phyloP scores from a whole-genome alignment of 1,139 yeast genomes.

The Blastobotrys persicus region DNA sequence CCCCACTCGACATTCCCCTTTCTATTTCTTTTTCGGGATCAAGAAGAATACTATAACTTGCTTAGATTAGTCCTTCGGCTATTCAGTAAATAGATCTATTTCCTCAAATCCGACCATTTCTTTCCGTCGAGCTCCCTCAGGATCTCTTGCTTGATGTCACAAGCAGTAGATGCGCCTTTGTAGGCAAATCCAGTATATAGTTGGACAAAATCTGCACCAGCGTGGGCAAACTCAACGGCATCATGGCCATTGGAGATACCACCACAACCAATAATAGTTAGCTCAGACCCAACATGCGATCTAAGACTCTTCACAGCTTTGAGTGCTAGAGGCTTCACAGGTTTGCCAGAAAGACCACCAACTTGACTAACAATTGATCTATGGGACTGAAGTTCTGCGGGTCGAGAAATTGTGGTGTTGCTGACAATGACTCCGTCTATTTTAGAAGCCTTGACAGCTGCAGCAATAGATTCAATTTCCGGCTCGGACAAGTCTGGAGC shows the following conservation, averaged over 20 bases:
- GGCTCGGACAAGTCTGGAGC: slow-evolving; percentile 89
- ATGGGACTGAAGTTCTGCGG: slow-evolving; percentile 53
- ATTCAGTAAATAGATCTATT: not conserved
- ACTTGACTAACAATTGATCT: slow-evolving; percentile 49
- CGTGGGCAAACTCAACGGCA: slow-evolving; percentile 86
- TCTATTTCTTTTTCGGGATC: not conserved
- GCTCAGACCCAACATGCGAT: slow-evolving; percentile 68
- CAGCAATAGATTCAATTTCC: slow-evolving; percentile 81
- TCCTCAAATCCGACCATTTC: slow-evolving; percentile 62
- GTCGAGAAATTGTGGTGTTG: slow-evolving; percentile 86
- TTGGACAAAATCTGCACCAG: slow-evolving; percentile 88
- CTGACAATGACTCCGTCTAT: slow-evolving; percentile 92
- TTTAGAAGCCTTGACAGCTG: slow-evolving; percentile 69
- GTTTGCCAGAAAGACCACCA: slow-evolving; percentile 92
- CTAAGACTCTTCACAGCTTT: slow-evolving; percentile 68
- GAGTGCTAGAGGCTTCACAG: slow-evolving; percentile 79
- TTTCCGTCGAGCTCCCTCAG: slow-evolving; percentile 63
- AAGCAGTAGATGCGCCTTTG: slow-evolving; percentile 86
- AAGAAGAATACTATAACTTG: not conserved
- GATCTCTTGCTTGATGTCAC: slow-evolving; percentile 73
- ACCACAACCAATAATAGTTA: slow-evolving; percentile 90
- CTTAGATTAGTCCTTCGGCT: not conserved
- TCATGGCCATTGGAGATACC: slow-evolving; percentile 84
- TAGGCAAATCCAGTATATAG: slow-evolving; percentile 89
- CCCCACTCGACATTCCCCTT: no score